These are phyloP conservation scores for Suillus ampliporus DNA, from an alignment of 768 basidiomycete genomes.

Conservation along the genomic window DNA sequence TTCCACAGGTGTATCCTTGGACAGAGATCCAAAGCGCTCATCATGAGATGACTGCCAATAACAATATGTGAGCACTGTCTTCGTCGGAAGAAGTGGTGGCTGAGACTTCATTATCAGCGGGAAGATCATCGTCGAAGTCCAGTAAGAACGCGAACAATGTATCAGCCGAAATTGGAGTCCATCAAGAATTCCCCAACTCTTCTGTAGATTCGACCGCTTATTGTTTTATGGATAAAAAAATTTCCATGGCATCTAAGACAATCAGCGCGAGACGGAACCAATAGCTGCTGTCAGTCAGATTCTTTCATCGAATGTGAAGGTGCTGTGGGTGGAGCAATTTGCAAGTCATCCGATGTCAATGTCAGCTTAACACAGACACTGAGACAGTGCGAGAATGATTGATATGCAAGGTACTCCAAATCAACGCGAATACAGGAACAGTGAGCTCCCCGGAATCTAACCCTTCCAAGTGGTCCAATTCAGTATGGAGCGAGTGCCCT, in stretches of 20 bases:
- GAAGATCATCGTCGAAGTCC: conserved; percentile 37
- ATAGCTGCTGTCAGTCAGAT: not conserved
- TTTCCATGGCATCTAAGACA: not conserved
- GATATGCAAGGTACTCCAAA: not conserved
- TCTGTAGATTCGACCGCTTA: not conserved
- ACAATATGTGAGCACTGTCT: conserved; percentile 46
- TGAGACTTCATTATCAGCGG: conserved; percentile 26
- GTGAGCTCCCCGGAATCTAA: not conserved
- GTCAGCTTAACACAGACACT: not conserved
- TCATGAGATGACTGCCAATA: conserved; percentile 82
- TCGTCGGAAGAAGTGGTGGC: conserved; percentile 4
- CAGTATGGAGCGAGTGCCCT: not conserved
- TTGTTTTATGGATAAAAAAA: not conserved
- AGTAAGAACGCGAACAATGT: conserved; percentile 4
- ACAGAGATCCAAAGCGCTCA: conserved; percentile 80
- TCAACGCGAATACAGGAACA: not conserved
- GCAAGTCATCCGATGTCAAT: not conserved
- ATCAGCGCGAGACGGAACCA: not conserved
- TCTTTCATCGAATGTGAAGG: not conserved
- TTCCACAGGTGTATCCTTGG: conserved; percentile 76
- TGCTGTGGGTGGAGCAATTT: not conserved
- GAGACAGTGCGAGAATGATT: not conserved
- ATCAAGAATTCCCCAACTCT: not conserved
- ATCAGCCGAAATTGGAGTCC: not conserved
- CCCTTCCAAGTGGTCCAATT: not conserved